These are phyloP conservation scores for Scytalidium lignicola DNA, from an alignment of 2,329 filamentous ascomycete genomes.

Conservation along the genomic window DNA sequence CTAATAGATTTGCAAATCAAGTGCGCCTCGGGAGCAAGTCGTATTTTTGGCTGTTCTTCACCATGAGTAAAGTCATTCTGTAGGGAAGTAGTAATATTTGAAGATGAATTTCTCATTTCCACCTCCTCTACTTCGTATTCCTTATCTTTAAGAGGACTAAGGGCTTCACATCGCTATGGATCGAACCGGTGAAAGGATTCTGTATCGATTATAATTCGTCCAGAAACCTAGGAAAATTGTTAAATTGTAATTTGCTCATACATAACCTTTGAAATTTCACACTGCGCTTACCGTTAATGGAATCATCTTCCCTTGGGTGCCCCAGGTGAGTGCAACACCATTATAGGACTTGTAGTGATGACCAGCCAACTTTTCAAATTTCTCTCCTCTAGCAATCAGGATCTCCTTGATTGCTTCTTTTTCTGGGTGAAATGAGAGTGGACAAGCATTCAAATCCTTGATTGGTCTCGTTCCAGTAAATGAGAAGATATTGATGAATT, in stretches of 20 bases:
- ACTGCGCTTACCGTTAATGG: slow-evolving; percentile 1
- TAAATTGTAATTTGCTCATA: slow-evolving; percentile 4
- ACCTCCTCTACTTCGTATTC: not conserved
- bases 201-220: slow-evolving; percentile 9
- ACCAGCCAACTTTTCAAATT: slow-evolving; percentile 39
- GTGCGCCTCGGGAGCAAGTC: slow-evolving; percentile 2
- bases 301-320: slow-evolving; percentile 1
- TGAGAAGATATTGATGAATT: slow-evolving; percentile 31
- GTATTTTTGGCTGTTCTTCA: not conserved
- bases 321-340: slow-evolving; percentile 2
- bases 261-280: slow-evolving; percentile 1
- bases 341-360: slow-evolving; percentile 37
- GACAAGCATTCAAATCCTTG: slow-evolving; percentile 36
- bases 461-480: slow-evolving; percentile 41
- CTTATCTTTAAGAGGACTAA: not conserved
- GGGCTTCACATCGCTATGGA: not conserved
- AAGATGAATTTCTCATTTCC: not conserved
- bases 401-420: slow-evolving; percentile 27
- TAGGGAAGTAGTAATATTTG: not conserved
- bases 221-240: slow-evolving; percentile 7
- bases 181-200: slow-evolving; percentile 6
- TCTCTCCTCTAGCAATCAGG: slow-evolving; percentile 35
- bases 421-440: slow-evolving; percentile 37
- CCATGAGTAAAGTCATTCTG: not conserved
- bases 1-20: slow-evolving; percentile 4